Evolutionary conservation across 805 yeast genomes (phyloP), one percentile per base, ranked within the genome.

Genomic region (Blastobotrys terrestris): DNA sequence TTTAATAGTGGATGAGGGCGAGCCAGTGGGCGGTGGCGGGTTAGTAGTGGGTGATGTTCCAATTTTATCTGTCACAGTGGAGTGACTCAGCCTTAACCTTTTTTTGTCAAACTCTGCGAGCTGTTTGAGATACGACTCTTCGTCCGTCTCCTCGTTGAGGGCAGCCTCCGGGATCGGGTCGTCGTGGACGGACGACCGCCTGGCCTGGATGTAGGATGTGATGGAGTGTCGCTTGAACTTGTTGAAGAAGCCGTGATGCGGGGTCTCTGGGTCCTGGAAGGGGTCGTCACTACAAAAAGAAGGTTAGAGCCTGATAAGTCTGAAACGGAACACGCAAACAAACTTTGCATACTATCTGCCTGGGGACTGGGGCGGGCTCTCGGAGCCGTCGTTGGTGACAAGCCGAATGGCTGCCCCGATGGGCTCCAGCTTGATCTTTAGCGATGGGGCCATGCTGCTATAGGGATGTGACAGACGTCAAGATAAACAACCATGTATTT

Each of bases 381-480:
- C 45, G 20, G 44, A 22, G 7, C 21, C n/a, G 48, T 43, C 51
- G 39, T 35, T 16, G 21, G 55, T 43, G 41, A 42, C 54, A 45
- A 47, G 44, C 14, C 51, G 46, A n/a, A 48, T 14, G 7, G 53
- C 50, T 13, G 48, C 51, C n/a, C 48, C 48, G 35, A 48, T 44
- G 4, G 54, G 45, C 16, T 39, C 48, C 7, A 48, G 51, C 16
- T 39, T 40, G 2, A 46, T 16, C 41, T 31, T 40, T 8, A 26
- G 22, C 15, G 53, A 43, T 43, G 45, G 45, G 3, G 45, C 22
- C 45, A 43, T 18, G 26, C n/a, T 26, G 35, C 35, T 5, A 5
- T 6, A 26, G 35, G 35, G 11, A 6, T 26, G 35, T 26, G 35
- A 26, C 35, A 26, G 35, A 26, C 35, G 35, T 26, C 35, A 26